Base-by-base conservation (phyloP, 2,329 filamentous ascomycete species). In the Trichoderma lentiforme region DNA sequence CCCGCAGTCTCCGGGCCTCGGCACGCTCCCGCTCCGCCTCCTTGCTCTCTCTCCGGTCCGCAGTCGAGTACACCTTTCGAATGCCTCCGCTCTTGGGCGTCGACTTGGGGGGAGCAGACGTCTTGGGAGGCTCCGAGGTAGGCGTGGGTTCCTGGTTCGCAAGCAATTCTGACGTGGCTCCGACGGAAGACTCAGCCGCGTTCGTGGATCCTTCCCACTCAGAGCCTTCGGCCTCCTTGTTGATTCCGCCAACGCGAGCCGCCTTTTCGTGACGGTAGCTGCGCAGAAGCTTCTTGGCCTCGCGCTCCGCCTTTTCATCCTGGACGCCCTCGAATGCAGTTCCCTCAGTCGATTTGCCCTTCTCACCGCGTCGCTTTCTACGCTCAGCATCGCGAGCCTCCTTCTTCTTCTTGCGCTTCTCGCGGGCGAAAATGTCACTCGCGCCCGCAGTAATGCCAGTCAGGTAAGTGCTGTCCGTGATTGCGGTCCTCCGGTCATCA, bases 201-300 rank as follows among this genome's bases (percentile, higher is more conserved):
- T 88, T 90, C 21, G 87, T 89, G 14, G 86, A 88, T 58, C 93
- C 93, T 79, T 97, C 93, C 87, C 93, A 97, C 75, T 89, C 85
- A 73, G 90, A 92, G 73, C 91, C 92, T 76, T 98, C 95, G 57
- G 91, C 87, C 75, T 92, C 86, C 77, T 91, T 91, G 83, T 98
- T 98, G 80, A 98, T 84, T 24, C 95, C 95, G 43, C 95, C 95
- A 2, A 98, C 94, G 66, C 92, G 88, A 0, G 95, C 95, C 2
- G 94, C 85, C 80, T 91, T 93, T 83, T 98, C 95, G 78, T 94
- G 88, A 28, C 95, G 92, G 84, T 98, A 98, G 39, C 89, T 89
- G 72, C 92, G 89, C 71, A 98, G 88, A 73, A 96, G 91, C 61
- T 89, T 84, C 76, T 90, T 85, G 28, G 88, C 90, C 67, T 85